Evolutionary conservation across 2,329 filamentous ascomycete species (phyloP), one percentile per base, ranked within the genome.

Genomic region (Aspergillus versicolor): DNA sequence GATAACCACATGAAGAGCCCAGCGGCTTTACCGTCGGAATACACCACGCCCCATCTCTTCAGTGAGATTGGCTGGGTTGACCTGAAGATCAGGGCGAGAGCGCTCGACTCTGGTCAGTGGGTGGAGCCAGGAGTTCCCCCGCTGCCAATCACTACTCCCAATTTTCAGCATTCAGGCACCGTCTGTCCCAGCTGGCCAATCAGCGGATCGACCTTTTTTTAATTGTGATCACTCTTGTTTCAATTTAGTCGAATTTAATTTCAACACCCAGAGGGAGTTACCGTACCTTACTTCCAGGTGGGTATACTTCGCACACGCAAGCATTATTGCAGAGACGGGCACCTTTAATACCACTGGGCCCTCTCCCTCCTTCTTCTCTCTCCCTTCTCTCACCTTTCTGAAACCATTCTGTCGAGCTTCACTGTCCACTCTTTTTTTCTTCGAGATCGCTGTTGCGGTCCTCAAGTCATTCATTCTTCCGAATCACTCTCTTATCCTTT

Each of bases 141-240:
- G 27, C 21, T 44, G 4, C 63, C 63, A 65, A 65, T 62, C 37
- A 52, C 11, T 8, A 27, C 12, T 17, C 15, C 32, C 5, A 17
- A 13, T 13, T 27, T 32, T 34, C 47, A 48, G 30, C 41, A 40
- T 53, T 60, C 62, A 63, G 64, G 63, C 54, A 62, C 63, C 59
- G 38, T 56, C 54, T 15, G 13, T 32, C 15, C 21, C 19, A 12
- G 1, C 1, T 40, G 13, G 3, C 63, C 64, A 66, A 66, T 66
- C n/a, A 58, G 1, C 4, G 4, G 6, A 4, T 8, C 3, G 9
- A 12, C 19, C 32, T 13, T 3, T 19, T 24, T 45, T n/a, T 42
- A 32, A 55, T 62, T 30, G 57, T 64, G 62, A 63, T 58, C 56
- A 49, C 54, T 62, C 64, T 62, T 60, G 51, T 64, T 63, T 64